Evolutionary conservation across 345 rosid species (phyloP), one percentile per base, ranked within the genome.

Genomic region (Eucalyptus dawsonii): DNA sequence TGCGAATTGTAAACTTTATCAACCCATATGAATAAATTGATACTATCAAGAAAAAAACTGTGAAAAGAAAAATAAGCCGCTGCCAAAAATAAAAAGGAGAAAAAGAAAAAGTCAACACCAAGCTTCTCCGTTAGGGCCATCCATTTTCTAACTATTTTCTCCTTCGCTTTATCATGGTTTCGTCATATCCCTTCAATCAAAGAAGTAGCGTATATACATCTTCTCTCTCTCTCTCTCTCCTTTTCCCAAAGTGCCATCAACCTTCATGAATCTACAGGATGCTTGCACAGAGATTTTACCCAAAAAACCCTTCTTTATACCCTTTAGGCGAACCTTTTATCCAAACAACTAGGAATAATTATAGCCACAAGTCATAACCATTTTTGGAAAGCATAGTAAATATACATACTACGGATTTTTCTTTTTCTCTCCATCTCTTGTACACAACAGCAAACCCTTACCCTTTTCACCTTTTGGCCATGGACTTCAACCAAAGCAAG

Each of bases 401-500:
- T 76, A 76, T 76, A 76, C 88, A 87, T 45, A 80, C 89, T 88
- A 88, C 86, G 86, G 88, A 67, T 86, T 80, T 89, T 25, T 90
- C 49, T 58, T 34, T 54, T 45, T 76, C 83, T 40, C 83, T 40
- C 47, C 47, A 21, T 76, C 83, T 76, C 83, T 76, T 40, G 47
- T 21, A 76, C 47, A 76, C 83, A 76, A 76, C 83, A 76, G 47
- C 83, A 76, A 76, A 40, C 83, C 83, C 83, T 72, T 40, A 40
- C 37, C 45, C n/a, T 25, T 53, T 87, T 87, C 34, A 12, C 45
- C 72, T 44, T 34, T 87, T 87, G 34, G 87, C 89, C 88, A 76
- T 76, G 99, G 95, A 96, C 89, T 92, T 93, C 90, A 94, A 94
- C 93, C 92, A 89, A 90, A 94, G 90, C 91, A 94, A 88, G 85